A percentile compares a stretch with the other conserved stretches of the same genome.
Evolutionary conservation across 108 stramenopile genomes (phyloP).

Genomic region (Cyclotella distinguenda): DNA sequence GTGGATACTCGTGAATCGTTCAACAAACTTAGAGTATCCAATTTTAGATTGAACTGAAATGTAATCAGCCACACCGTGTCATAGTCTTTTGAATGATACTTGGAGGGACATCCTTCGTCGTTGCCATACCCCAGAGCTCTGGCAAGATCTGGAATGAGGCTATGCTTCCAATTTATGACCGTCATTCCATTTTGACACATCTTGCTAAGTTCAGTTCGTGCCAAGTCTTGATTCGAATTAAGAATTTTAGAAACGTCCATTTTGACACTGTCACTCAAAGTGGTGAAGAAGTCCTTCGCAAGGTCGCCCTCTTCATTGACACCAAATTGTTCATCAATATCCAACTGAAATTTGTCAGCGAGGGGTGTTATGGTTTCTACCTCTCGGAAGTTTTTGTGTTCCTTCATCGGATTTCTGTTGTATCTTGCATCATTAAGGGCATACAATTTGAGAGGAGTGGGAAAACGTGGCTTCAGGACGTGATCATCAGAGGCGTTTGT

Average conservation of each 20-base stretch:
- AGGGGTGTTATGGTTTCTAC: conserved; percentile 35
- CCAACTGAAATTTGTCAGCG: conserved; percentile 33
- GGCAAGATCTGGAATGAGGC: conserved; percentile 34
- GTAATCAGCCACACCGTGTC: conserved; percentile 47
- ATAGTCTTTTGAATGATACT: conserved; percentile 38
- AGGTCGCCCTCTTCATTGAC: conserved; percentile 39
- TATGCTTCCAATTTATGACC: conserved; percentile 51
- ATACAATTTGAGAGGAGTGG: conserved; percentile 32
- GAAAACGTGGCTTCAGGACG: conserved; percentile 30
- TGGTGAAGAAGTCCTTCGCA: conserved; percentile 28
- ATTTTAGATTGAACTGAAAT: conserved; percentile 22
- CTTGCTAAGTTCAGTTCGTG: background rate
- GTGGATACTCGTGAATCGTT: background rate
- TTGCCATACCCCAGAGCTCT: conserved; percentile 40
- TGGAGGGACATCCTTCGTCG: conserved; percentile 34
- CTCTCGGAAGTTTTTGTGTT: conserved; percentile 42
- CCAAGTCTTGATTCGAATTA: background rate
- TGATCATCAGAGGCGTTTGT: background rate
- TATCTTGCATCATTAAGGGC: conserved; percentile 28
- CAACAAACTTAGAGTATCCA: background rate
- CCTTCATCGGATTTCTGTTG: conserved; percentile 1
- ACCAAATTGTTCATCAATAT: conserved; percentile 35
- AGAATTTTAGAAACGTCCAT: conserved; percentile 5
- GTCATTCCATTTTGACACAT: conserved; percentile 34
- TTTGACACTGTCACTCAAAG: conserved; percentile 28